phyloP scores from a whole-genome alignment of 345 rosid species.

The Populus deltoides region DNA sequence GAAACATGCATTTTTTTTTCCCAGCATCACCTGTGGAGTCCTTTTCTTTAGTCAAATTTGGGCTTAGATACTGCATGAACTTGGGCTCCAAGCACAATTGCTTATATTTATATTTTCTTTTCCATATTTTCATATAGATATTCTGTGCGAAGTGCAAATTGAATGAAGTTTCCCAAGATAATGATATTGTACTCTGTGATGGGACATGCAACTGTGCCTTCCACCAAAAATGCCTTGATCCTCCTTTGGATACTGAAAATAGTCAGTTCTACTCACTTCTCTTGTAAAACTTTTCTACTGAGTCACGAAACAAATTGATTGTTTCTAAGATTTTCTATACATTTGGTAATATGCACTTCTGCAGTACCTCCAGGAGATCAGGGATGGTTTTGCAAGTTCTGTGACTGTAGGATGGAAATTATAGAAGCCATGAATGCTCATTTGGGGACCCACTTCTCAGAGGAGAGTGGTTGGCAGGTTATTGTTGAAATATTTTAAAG shows the following conservation, averaged over 20 bases:
- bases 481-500: constrained; percentile 12
- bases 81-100: background rate
- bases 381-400: constrained; percentile 93
- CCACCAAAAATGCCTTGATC: constrained; percentile 92
- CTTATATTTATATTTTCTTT: constrained; percentile 9
- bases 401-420: constrained; percentile 89
- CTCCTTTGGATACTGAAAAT: constrained; percentile 80
- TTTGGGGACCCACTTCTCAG: constrained; percentile 69
- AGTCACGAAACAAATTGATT: constrained; percentile 9
- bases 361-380: constrained; percentile 97
- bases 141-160: constrained; percentile 89
- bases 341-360: constrained; percentile 46
- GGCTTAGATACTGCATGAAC: background rate
- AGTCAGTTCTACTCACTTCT: constrained; percentile 47
- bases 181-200: constrained; percentile 93
- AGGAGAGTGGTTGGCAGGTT: constrained; percentile 82
- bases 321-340: constrained; percentile 10
- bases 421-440: constrained; percentile 91
- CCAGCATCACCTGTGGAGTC: background rate
- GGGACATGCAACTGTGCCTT: constrained; percentile 92
- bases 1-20: background rate
- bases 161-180: constrained; percentile 81
- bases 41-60: background rate
- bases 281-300: constrained; percentile 4
- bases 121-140: constrained; percentile 47